phyloP scores from a whole-genome alignment of 192 early-diverging fungal species.

The Coemansia sp. region DNA sequence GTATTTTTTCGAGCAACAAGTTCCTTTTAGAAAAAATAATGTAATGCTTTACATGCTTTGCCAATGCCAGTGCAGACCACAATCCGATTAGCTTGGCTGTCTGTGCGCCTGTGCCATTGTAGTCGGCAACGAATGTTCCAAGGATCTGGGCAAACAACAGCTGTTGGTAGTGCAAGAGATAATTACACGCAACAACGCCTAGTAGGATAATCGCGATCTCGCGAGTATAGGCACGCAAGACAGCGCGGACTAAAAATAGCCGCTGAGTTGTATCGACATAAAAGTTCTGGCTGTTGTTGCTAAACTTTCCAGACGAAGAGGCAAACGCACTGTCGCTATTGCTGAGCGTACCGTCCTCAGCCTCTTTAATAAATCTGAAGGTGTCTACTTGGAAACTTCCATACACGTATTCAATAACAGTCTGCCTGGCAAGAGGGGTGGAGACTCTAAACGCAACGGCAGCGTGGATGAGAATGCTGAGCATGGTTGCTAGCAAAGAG shows the following conservation, averaged over 20 bases:
- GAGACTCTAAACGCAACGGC: background rate
- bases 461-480: background rate
- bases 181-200: background rate
- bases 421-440: background rate
- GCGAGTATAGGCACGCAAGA: background rate
- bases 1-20: background rate
- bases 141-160: slow-evolving; percentile 10
- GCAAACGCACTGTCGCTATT: background rate
- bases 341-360: background rate
- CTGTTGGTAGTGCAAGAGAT: background rate
- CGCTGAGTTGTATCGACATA: background rate
- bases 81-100: background rate
- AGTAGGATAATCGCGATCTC: background rate
- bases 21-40: background rate
- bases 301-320: background rate
- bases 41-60: background rate
- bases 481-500: background rate
- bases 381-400: background rate
- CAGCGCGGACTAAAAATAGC: slow-evolving; percentile 3
- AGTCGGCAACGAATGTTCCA: slow-evolving; percentile 4
- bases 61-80: slow-evolving; percentile 13
- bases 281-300: background rate
- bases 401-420: background rate
- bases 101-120: background rate
- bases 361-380: background rate